phyloP scores from a whole-genome alignment of 345 rosid genomes.

The Hibiscus syriacus region DNA sequence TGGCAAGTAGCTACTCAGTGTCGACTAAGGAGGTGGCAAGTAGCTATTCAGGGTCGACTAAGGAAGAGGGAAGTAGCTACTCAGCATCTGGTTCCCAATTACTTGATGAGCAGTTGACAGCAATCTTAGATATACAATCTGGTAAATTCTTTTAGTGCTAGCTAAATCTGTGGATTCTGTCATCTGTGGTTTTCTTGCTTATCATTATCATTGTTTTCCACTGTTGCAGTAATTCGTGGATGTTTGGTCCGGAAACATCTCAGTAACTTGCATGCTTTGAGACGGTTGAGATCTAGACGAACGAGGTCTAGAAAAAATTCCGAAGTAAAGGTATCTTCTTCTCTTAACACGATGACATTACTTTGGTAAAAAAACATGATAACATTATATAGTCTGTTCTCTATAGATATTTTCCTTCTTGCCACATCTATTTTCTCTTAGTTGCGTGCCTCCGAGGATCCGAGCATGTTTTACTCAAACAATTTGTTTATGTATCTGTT shows the following conservation, averaged over 20 bases:
- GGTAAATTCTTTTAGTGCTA: conserved; percentile 32
- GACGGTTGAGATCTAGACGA: conserved; percentile 30
- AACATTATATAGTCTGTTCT: neutral
- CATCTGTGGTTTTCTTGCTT: conserved; percentile 7
- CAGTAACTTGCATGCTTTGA: conserved; percentile 28
- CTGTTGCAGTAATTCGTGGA: conserved; percentile 68
- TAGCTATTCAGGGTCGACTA: too few relatives aligned
- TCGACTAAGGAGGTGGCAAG: too few relatives aligned
- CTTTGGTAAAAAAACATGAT: too few relatives aligned
- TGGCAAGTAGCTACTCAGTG: too few relatives aligned
- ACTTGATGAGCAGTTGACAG: conserved; percentile 33
- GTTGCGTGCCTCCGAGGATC: neutral
- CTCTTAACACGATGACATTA: neutral
- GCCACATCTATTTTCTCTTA: neutral
- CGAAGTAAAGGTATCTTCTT: conserved; percentile 52
- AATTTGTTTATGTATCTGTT: neutral
- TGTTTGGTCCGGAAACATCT: conserved; percentile 64
- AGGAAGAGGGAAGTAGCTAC: too few relatives aligned
- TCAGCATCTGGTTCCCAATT: conserved; percentile 25
- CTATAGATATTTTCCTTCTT: neutral
- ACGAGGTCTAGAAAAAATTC: conserved; percentile 39
- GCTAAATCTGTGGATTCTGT: neutral
- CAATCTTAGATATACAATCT: conserved; percentile 61
- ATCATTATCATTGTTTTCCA: conserved; percentile 3
- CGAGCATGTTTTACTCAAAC: neutral